Base-by-base conservation (phyloP, 2,329 filamentous ascomycete genomes). In the Domatiomyces globalis region DNA sequence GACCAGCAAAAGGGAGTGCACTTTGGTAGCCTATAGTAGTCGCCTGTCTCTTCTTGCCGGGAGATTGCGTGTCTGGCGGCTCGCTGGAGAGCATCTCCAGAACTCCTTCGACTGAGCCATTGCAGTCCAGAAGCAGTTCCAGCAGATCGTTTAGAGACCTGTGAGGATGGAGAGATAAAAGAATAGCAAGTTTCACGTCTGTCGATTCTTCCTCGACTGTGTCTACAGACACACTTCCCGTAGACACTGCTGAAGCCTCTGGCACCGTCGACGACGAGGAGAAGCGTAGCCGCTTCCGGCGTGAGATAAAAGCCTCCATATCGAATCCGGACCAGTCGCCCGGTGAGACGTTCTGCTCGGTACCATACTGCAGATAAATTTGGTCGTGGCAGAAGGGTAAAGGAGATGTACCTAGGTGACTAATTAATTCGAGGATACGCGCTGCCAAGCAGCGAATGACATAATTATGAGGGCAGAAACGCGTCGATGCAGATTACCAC, bases 161-260 rank as follows among this genome's bases (percentile, higher is more conserved):
- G 0, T 72, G 64, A 0, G 85, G 80, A 58, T 88, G 77, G 0
- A 95, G 69, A 0, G 92, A 96, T 1, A 83, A 78, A 2, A 98
- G 71, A 1, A 94, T 72, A 1, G 88, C 88, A 12, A 98, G 70
- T 63, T 95, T 96, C 60, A 94, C 73, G 56, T 96, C 92, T 0
- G 92, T 98, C 1, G 85, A 82, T 46, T 94, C 85, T 15, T 88
- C 80, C 15, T 80, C 77, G 63, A 17, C 52, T 39, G 29, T 20
- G 48, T 9, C 9, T 2, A 7, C 29, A 33, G 8, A 9, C 10
- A 5, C 29, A 33, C 9, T 20, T 36, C 27, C 52, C 42, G 19
- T 44, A 1, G 36, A 20, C 29, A 36, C 46, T n/a, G 45, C 49
- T 3, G 17, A 17, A 27, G 27, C 22, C 12, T 43, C 46, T 17